A percentile compares a stretch with the other conserved stretches of the same genome.
Evolutionary conservation across 495 filamentous ascomycete species (phyloP).

Genomic region (Penicillium antarcticum): DNA sequence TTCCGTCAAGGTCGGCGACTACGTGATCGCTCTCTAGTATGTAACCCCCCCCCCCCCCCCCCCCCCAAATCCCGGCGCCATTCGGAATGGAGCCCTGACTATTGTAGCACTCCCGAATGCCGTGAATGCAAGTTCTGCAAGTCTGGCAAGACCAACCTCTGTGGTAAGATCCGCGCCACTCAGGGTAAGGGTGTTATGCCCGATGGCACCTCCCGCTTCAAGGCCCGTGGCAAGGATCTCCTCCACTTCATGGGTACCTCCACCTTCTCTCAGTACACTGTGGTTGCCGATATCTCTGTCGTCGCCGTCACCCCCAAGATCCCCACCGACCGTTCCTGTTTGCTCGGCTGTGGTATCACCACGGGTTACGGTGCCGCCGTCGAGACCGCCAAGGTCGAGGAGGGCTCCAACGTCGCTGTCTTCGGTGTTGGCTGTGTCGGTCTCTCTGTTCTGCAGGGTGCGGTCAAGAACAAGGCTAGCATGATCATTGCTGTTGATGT

Average conservation of each 20-base stretch:
- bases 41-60: slow-evolving; percentile 4
- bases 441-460: slow-evolving; percentile 90
- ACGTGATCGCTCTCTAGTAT: slow-evolving; percentile 95
- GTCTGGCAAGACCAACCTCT: slow-evolving; percentile 99
- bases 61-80: too few species aligned
- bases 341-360: slow-evolving; percentile 97
- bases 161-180: slow-evolving; percentile 97
- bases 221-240: slow-evolving; percentile 85
- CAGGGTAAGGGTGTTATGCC: slow-evolving; percentile 97
- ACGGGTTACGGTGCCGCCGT: slow-evolving; percentile 96
- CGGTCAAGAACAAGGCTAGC: slow-evolving; percentile 78
- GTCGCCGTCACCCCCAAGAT: slow-evolving; percentile 88
- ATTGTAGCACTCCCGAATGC: slow-evolving; percentile 88
- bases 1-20: slow-evolving; percentile 73
- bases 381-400: slow-evolving; percentile 86
- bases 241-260: slow-evolving; percentile 99
- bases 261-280: slow-evolving; percentile 98
- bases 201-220: slow-evolving; percentile 94
- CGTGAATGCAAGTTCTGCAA: slow-evolving; percentile 98
- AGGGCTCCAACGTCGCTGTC: slow-evolving; percentile 85
- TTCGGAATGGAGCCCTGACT: too few species aligned
- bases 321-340: slow-evolving; percentile 92
- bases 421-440: slow-evolving; percentile 97
- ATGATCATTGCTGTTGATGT: slow-evolving; percentile 96
- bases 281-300: slow-evolving; percentile 97